Base-by-base conservation (phyloP, 441 rosid genomes). In the Syzygium malaccense region DNA sequence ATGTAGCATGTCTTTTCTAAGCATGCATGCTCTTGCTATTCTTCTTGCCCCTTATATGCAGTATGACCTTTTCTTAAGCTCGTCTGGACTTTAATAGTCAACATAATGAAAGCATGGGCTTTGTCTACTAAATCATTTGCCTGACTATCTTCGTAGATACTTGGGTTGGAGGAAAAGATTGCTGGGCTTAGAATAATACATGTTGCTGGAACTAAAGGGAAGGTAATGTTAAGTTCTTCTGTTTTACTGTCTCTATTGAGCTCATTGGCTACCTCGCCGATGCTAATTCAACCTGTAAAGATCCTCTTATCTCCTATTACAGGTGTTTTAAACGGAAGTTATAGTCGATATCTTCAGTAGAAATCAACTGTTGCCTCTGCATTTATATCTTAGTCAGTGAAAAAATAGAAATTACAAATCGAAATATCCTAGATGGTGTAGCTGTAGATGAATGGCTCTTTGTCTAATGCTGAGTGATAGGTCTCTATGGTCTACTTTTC, bases 191-290 rank as follows among this genome's bases (percentile, higher is more conserved):
- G 93, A 89, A 92, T 97, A 91, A 95, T 97, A 90, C 99, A 97
- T 92, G 96, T 97, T 80, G 97, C 98, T 84, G 99, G 99, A 89
- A 97, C 98, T 10, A 96, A 97, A 91, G 99, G 99, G 88, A 97
- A 97, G 97, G 99, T 96, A 91, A 41, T 53, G 85, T 86, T 14
- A 86, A 17, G 28, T 87, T 89, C 86, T 57, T 60, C 86, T 53
- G 23, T 71, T 88, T 84, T 88, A 60, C 55, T 37, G 5, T 75
- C n/a, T 41, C 83, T 12, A n/a, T 56, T 26, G 26, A 30, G 28
- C 48, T 48, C 4, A 32, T 71, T 68, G n/a, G 4, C 87, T 51
- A 33, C 91, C 60, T 86, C 12, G 8, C 17, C 13, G 19, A 12
- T 41, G 83, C 12, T 37, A 37, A 75, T 75, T 20, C n/a, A 75